A percentile compares a stretch with the other conserved stretches of the same genome.
These are phyloP conservation scores for Yarrowia porcina DNA, from an alignment of 805 yeast species.

Conservation along the genomic window DNA sequence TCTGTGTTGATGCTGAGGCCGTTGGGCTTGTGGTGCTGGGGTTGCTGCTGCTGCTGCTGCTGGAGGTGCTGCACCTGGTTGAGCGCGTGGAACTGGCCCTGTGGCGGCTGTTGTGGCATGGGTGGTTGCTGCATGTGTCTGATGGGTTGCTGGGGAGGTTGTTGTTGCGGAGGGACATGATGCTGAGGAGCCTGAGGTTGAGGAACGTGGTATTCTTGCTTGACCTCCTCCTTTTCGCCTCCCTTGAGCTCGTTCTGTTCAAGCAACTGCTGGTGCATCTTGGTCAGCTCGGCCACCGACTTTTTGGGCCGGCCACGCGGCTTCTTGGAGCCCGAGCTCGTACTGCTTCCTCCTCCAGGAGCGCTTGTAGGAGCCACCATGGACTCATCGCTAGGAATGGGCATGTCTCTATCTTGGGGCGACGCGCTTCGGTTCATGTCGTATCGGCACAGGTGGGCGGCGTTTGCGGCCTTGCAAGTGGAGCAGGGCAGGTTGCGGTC, in stretches of 20 bases:
- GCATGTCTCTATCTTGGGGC: neutral
- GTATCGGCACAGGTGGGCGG: conserved; percentile 24
- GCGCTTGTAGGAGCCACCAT: conserved; percentile 14
- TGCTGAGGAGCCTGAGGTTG: too few relatives aligned
- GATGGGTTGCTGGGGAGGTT: neutral
- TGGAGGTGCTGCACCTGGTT: neutral
- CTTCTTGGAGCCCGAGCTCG: conserved; percentile 7
- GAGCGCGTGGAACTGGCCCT: conserved; percentile 15
- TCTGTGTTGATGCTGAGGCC: conserved; percentile 10
- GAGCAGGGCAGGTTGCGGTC: conserved; percentile 25
- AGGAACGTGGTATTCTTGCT: too few relatives aligned
- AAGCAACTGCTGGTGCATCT: conserved; percentile 24
- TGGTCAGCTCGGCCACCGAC: conserved; percentile 14
- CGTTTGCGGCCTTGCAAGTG: conserved; percentile 22
- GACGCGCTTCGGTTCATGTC: conserved; percentile 9
- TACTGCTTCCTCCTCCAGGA: neutral
- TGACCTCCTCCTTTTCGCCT: conserved; percentile 1
- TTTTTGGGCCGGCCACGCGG: conserved; percentile 21
- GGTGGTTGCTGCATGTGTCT: neutral
- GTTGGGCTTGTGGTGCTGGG: neutral
- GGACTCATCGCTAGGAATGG: conserved; percentile 21
- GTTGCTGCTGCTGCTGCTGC: neutral
- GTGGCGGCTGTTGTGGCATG: neutral
- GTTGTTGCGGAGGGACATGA: neutral
- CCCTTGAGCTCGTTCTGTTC: conserved; percentile 18